These are phyloP conservation scores for Chrysanthemum makinoi DNA, from an alignment of 129 eudicot genomes.

Conservation along the genomic window DNA sequence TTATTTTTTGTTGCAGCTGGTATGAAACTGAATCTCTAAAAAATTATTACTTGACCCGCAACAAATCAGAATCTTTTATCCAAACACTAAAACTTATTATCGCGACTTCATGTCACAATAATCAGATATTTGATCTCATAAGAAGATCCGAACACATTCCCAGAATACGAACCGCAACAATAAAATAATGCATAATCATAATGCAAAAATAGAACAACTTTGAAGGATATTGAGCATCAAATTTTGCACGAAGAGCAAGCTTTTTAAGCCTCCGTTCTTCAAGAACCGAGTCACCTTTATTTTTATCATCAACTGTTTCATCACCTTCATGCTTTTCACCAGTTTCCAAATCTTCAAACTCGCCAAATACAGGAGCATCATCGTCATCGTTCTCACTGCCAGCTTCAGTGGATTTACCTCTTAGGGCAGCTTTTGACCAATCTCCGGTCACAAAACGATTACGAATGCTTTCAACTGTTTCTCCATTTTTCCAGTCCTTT, in stretches of 20 bases:
- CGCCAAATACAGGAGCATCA: conserved; percentile 60
- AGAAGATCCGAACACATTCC: too few species aligned
- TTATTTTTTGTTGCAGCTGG: too few species aligned
- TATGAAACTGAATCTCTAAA: too few species aligned
- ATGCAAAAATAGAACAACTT: not conserved
- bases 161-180: not conserved
- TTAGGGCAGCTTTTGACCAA: conserved; percentile 82
- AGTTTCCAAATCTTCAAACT: conserved; percentile 88
- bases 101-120: too few species aligned
- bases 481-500: conserved; percentile 61
- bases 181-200: not conserved
- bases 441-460: conserved; percentile 94
- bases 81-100: too few species aligned
- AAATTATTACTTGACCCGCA: too few species aligned
- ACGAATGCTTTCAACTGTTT: conserved; percentile 61
- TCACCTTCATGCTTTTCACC: conserved; percentile 57
- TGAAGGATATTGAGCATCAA: conserved; percentile 91
- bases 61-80: too few species aligned
- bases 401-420: conserved; percentile 46
- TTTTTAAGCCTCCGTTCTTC: conserved; percentile 81
- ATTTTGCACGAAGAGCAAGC: conserved; percentile 94
- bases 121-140: too few species aligned
- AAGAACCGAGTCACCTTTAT: conserved; percentile 34
- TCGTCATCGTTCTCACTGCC: conserved; percentile 43
- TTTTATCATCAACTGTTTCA: conserved; percentile 22